Base-by-base conservation (phyloP, 192 early-diverging fungal genomes). In the Allomyces macrogynus region DNA sequence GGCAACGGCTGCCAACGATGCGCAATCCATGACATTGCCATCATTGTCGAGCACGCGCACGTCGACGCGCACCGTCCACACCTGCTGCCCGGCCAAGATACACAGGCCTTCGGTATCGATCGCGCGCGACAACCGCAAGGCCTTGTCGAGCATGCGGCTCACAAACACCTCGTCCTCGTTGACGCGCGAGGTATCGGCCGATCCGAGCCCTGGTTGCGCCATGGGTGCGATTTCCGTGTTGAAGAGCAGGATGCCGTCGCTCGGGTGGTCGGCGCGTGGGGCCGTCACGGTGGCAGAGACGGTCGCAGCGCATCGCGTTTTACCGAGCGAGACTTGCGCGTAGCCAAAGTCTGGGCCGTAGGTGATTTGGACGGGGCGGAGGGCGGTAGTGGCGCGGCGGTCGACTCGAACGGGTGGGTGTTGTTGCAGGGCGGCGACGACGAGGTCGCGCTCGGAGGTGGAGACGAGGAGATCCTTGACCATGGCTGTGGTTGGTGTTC, bases 21-120 rank as follows among this genome's bases (percentile, higher is more conserved):
- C 93, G 18, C 88, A 89, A 67, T 99, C 96, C 14, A 90, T 71
- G 66, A 96, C 70, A 73, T 97, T 99, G 61, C 96, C 96, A 66
- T 91, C 88, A 69, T 97, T 81, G 71, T 96, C 92, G 57, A 99
- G 72, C 65, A 97, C 89, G 54, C 89, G 87, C 42, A 97, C 70
- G 71, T 97, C 92, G 20, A 97, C 80, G 7, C 88, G 85, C 40
- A 99, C 78, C 22, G 78, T 76, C 96, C 96, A 99, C 12, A 96
- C 90, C 74, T 75, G 65, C 72, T 93, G 87, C 24, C 92, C 92
- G 14, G 93, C 87, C 65, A 97, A 72, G 64, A 99, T 95, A 68
- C 96, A 99, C 64, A 99, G 73, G 44, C 92, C 92, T 72, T 99
- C 96, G 8, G 91, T 88, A 73, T 99, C 96, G 65, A 99, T 76